Percentiles rank a stretch among this genome's conserved stretches.
phyloP scores from a whole-genome alignment of 2,329 filamentous ascomycete genomes.

The Curvularia lunata region DNA sequence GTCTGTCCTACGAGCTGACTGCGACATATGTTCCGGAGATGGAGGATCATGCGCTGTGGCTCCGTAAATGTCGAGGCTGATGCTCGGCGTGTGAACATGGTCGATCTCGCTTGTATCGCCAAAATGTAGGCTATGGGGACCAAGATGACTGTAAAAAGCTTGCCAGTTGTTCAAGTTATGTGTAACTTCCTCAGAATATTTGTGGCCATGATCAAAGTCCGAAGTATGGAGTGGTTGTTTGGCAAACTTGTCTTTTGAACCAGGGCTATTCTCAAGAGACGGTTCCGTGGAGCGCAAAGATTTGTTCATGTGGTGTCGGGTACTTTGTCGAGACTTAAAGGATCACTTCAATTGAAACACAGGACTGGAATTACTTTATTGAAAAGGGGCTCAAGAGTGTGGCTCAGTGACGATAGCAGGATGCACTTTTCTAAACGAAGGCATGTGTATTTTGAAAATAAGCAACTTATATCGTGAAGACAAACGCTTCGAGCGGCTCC shows the following conservation, averaged over 20 bases:
- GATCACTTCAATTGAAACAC: neutral
- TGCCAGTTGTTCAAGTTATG: neutral
- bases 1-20: conserved; percentile 12
- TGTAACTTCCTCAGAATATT: conserved; percentile 10
- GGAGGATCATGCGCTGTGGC: conserved; percentile 10
- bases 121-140: conserved; percentile 1
- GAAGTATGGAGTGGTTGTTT: conserved; percentile 5
- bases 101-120: conserved; percentile 24
- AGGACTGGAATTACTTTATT: neutral
- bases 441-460: conserved; percentile 14
- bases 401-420: neutral
- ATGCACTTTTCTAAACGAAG: neutral
- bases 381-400: neutral
- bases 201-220: neutral
- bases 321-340: neutral
- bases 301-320: conserved; percentile 23
- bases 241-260: neutral
- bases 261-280: conserved; percentile 4
- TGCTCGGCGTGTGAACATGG: conserved; percentile 17
- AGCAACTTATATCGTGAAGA: conserved; percentile 9
- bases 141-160: conserved; percentile 11
- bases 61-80: conserved; percentile 14
- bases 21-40: conserved; percentile 1
- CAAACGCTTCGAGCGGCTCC: conserved; percentile 12
- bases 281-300: conserved; percentile 8